Base-by-base conservation (phyloP, 1,284 basidiomycete genomes). In the Ganoderma lucidum region DNA sequence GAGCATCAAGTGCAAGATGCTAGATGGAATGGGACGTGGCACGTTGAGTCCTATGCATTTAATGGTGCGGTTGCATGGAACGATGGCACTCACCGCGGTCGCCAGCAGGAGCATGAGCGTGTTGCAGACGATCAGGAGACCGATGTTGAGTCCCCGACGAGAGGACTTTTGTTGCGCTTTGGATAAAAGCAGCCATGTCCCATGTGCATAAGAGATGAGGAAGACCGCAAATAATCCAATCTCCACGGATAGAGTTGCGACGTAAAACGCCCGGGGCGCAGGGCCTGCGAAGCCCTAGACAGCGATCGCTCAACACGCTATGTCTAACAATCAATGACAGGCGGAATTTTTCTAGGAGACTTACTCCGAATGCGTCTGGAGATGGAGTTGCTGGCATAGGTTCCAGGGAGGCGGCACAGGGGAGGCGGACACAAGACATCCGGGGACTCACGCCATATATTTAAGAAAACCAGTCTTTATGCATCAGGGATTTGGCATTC, bases 41-140 rank as follows among this genome's bases (percentile, higher is more conserved):
- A 6, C 3, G n/a, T 37, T 59, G 19, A 59, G 15, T n/a, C 15
- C 19, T n/a, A n/a, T n/a, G 17, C 8, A 14, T 4, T 4, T 3
- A 35, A 37, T 37, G 8, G 56, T 37, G 12, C 30, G 53, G 28
- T 32, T 56, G 53, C 53, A 15, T n/a, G 28, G 30, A 56, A 2
- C 3, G 32, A 23, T 32, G 35, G 35, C 15, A 58, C 56, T 59
- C 56, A 59, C 56, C 32, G 35, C 56, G 35, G 35, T 19, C n/a
- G 56, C 56, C 19, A 59, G 56, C 35, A 30, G 10, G 19, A 56
- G 32, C 56, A 59, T 59, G n/a, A 59, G 35, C 56, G 56, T 39
- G 55, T 56, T 56, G 55, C 35, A 35, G 19, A 39, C 35, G 19
- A 56, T 6, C 23, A 23, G 23, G 15, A 56, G 55, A 19, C 28